Conservation (phyloP, 495 filamentous ascomycete genomes). For the Filosporella fistucella region DNA sequence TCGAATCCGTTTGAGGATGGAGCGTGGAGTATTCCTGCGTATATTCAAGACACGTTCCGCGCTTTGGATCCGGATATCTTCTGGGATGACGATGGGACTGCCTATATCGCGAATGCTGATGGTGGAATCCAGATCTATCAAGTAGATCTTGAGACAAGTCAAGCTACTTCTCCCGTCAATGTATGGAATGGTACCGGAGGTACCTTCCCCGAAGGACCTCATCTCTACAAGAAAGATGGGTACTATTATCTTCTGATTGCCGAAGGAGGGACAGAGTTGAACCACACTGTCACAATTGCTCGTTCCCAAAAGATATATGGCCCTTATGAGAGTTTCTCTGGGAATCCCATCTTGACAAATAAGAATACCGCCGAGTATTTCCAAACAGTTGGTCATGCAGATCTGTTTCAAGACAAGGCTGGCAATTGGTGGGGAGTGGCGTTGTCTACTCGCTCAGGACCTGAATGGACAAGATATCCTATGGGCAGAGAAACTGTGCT, state of each 20-base stretch:
- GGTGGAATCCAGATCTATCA: conserved; percentile 32
- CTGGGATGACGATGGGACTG: conserved; percentile 46
- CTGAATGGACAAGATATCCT: conserved; percentile 8
- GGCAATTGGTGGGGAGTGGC: conserved; percentile 40
- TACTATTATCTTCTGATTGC: conserved; percentile 67
- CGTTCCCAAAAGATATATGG: conserved; percentile 42
- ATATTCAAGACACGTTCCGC: conserved; percentile 27
- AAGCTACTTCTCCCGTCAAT: conserved; percentile 29
- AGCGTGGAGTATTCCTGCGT: conserved; percentile 26
- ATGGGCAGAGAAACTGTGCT: conserved; percentile 23
- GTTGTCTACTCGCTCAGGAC: conserved; percentile 25
- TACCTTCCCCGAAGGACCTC: conserved; percentile 55
- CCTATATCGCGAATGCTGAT: conserved; percentile 33
- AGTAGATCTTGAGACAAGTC: conserved; percentile 41
- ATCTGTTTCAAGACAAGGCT: conserved; percentile 37
- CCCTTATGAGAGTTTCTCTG: conserved; percentile 47
- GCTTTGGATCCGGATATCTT: conserved; percentile 41
- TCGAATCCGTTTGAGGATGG: conserved; percentile 4
- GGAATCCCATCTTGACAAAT: conserved; percentile 48
- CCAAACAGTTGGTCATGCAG: conserved; percentile 34
- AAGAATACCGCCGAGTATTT: conserved; percentile 29
- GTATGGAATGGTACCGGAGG: conserved; percentile 51
- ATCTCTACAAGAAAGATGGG: conserved; percentile 57
- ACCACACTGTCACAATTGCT: conserved; percentile 51
- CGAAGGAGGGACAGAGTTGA: conserved; percentile 59